These are phyloP conservation scores for Populus euphratica DNA, from an alignment of 345 rosid genomes.

Conservation along the genomic window DNA sequence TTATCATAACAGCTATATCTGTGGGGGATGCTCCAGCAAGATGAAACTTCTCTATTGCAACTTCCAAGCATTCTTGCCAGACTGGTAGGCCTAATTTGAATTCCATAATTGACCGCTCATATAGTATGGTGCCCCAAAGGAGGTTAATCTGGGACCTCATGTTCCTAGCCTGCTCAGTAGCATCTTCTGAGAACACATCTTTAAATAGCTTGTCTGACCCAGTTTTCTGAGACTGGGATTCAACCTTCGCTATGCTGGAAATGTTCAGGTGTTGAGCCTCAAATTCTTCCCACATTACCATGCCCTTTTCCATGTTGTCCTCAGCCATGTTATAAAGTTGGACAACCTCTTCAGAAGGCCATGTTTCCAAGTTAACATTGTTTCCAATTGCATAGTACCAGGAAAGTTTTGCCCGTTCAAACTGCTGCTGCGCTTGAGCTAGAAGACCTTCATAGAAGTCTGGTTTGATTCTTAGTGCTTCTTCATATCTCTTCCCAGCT, in stretches of 20 bases:
- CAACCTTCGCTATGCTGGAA: slow-evolving; percentile 18
- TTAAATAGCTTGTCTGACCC: slow-evolving; percentile 37
- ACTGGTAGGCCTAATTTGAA: slow-evolving; percentile 63
- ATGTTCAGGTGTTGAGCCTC: slow-evolving; percentile 33
- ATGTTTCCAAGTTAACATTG: slow-evolving; percentile 52
- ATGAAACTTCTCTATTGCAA: slow-evolving; percentile 73
- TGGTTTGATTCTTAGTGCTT: slow-evolving; percentile 74
- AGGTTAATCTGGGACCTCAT: slow-evolving; percentile 67
- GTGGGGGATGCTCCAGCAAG: slow-evolving; percentile 65
- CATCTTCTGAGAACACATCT: slow-evolving; percentile 50
- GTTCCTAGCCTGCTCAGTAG: slow-evolving; percentile 38
- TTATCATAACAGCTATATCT: slow-evolving; percentile 54
- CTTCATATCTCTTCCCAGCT: slow-evolving; percentile 67
- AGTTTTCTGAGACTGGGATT: slow-evolving; percentile 25
- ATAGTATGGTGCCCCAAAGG: slow-evolving; percentile 77
- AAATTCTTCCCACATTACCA: slow-evolving; percentile 61
- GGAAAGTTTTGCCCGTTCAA: slow-evolving; percentile 85
- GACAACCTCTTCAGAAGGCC: slow-evolving; percentile 51
- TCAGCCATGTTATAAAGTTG: slow-evolving; percentile 68
- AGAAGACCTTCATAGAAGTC: slow-evolving; percentile 65
- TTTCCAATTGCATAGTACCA: slow-evolving; percentile 70
- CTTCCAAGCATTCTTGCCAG: slow-evolving; percentile 75
- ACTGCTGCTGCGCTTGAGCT: slow-evolving; percentile 75
- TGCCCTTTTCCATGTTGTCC: slow-evolving; percentile 64
- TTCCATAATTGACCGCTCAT: slow-evolving; percentile 81